Percentiles rank a stretch among this genome's conserved stretches.
Conservation (phyloP, 2,329 filamentous ascomycete species). For the Exutisphaerella laricina region DNA sequence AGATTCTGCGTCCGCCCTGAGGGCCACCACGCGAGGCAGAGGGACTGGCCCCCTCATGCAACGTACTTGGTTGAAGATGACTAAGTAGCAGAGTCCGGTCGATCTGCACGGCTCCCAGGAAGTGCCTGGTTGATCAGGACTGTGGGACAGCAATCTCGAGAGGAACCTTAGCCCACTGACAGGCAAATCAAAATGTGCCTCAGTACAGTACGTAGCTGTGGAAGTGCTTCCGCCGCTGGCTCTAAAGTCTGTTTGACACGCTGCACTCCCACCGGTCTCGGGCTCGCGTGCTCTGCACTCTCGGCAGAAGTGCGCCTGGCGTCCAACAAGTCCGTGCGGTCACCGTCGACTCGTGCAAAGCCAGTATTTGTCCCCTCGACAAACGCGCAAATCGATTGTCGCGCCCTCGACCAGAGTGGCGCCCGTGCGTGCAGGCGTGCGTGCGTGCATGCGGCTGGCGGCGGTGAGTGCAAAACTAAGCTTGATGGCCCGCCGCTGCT, state of each 20-base stretch:
- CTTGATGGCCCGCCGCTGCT: not conserved
- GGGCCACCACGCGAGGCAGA: no score
- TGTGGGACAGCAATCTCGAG: conserved; percentile 12
- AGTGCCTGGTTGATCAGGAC: conserved; percentile 1
- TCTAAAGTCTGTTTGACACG: not conserved
- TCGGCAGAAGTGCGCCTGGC: not conserved
- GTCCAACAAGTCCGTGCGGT: not conserved
- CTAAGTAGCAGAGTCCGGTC: not conserved
- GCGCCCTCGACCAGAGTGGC: not conserved
- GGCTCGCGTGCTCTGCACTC: conserved; percentile 4
- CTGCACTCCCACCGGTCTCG: not conserved
- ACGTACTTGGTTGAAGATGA: no score
- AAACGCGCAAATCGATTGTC: not conserved
- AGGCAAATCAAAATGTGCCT: no score
- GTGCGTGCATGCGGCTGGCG: conserved; percentile 2
- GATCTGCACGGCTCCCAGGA: conserved; percentile 9
- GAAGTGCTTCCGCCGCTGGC: not conserved
- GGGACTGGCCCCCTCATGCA: not conserved
- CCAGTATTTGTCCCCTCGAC: no score
- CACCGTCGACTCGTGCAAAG: conserved; percentile 4
- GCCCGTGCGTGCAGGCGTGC: not conserved
- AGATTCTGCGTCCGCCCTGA: conserved; percentile 1
- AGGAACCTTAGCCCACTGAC: conserved; percentile 20
- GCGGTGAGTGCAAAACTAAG: conserved; percentile 5
- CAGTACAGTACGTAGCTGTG: no score